These are phyloP conservation scores for Papilionanthe hybrid DNA, from an alignment of 116 monocot genomes.

Conservation along the genomic window DNA sequence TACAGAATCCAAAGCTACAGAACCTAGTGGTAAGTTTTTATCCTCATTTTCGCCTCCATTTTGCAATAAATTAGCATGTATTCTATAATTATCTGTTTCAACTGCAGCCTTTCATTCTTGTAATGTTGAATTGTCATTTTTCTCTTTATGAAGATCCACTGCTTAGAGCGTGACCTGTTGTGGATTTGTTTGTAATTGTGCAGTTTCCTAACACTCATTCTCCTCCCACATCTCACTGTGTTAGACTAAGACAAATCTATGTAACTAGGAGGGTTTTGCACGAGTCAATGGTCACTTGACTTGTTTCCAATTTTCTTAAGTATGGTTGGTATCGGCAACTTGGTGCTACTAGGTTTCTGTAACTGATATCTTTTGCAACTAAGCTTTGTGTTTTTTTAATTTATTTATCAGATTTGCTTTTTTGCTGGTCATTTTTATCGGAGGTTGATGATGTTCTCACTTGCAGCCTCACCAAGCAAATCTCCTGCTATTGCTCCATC, in stretches of 20 bases:
- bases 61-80: not conserved
- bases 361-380: not conserved
- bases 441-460: not conserved
- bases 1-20: not conserved
- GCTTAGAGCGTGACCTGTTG: not conserved
- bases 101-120: not conserved
- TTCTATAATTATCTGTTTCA: not conserved
- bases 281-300: not conserved
- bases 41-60: not conserved
- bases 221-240: too few species aligned
- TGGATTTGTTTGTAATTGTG: not conserved
- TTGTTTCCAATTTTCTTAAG: not conserved
- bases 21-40: conserved; percentile 4
- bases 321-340: too few species aligned
- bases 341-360: too few species aligned
- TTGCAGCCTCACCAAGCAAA: not conserved
- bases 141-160: not conserved
- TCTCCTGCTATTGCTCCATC: not conserved
- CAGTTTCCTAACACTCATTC: not conserved
- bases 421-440: not conserved
- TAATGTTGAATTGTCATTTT: not conserved
- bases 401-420: not conserved
- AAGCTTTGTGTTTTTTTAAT: not conserved
- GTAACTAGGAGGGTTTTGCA: not conserved
- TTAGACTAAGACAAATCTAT: not conserved